phyloP scores from a whole-genome alignment of 1,139 yeast species.

The Geotrichum bryndzae region DNA sequence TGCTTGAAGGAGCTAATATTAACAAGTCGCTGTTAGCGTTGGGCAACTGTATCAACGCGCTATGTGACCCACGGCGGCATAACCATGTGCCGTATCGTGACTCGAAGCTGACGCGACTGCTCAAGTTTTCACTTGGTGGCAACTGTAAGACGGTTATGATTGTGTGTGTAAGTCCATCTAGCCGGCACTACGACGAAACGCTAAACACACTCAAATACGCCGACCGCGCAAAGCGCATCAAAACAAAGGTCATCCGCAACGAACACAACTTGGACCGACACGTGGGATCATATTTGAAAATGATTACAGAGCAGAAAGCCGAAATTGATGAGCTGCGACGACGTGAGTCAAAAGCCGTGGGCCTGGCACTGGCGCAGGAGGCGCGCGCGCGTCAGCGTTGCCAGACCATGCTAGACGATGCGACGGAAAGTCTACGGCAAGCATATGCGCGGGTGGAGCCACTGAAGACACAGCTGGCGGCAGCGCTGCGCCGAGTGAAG shows the following conservation, averaged over 20 bases:
- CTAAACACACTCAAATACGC: conserved; percentile 86
- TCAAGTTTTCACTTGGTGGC: conserved; percentile 88
- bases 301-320: conserved; percentile 75
- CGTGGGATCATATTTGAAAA: conserved; percentile 78
- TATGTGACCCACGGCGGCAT: conserved; percentile 54
- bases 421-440: background rate
- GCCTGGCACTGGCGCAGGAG: conserved; percentile 26
- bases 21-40: conserved; percentile 77
- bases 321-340: conserved; percentile 65
- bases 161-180: conserved; percentile 83
- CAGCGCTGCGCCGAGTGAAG: background rate
- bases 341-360: conserved; percentile 46
- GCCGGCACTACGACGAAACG: conserved; percentile 85
- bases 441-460: background rate
- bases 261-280: conserved; percentile 76
- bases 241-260: conserved; percentile 71
- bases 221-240: conserved; percentile 82
- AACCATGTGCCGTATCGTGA: conserved; percentile 81
- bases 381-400: conserved; percentile 19
- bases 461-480: background rate
- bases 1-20: conserved; percentile 90
- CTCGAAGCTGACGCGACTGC: conserved; percentile 68
- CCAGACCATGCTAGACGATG: conserved; percentile 18
- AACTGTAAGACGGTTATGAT: conserved; percentile 94
- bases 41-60: conserved; percentile 76